phyloP scores from a whole-genome alignment of 805 yeast species.

The Isabelozyma gotoi region DNA sequence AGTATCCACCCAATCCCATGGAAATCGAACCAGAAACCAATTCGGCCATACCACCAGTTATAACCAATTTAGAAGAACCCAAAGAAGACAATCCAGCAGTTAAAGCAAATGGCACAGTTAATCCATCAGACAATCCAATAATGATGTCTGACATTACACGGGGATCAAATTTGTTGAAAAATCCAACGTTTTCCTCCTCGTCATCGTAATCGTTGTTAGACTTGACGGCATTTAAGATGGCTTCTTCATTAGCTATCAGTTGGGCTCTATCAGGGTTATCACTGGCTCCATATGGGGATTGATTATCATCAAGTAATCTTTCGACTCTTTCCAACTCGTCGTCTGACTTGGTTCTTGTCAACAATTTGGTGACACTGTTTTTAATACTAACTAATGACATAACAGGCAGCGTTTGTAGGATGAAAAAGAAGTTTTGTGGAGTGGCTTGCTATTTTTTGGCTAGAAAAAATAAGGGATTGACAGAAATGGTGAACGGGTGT shows the following conservation, averaged over 20 bases:
- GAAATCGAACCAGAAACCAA: conserved; percentile 95
- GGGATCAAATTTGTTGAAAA: conserved; percentile 70
- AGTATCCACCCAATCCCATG: conserved; percentile 96
- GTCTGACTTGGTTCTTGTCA: conserved; percentile 23
- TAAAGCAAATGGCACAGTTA: conserved; percentile 97
- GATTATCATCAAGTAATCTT: conserved; percentile 29
- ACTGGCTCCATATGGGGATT: conserved; percentile 38
- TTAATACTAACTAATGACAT: conserved; percentile 37
- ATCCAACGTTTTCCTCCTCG: conserved; percentile 21
- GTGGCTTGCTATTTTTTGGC: not conserved
- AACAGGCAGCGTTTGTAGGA: not conserved
- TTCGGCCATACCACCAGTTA: conserved; percentile 98
- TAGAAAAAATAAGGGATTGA: not conserved
- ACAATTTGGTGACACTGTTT: conserved; percentile 29
- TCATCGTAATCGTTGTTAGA: conserved; percentile 22
- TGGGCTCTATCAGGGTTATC: conserved; percentile 33
- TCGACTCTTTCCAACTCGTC: conserved; percentile 31
- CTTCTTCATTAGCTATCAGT: conserved; percentile 36
- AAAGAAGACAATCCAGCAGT: conserved; percentile 93
- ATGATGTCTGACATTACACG: conserved; percentile 91
- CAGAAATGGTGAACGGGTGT: not conserved
- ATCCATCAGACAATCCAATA: conserved; percentile 92
- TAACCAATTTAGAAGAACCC: conserved; percentile 86
- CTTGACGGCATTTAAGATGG: conserved; percentile 29
- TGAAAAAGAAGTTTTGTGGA: not conserved